A percentile compares a stretch with the other conserved stretches of the same genome.
These are phyloP conservation scores for Phlyctochytrium planicorne DNA, from an alignment of 192 early-diverging fungal species.

Conservation along the genomic window DNA sequence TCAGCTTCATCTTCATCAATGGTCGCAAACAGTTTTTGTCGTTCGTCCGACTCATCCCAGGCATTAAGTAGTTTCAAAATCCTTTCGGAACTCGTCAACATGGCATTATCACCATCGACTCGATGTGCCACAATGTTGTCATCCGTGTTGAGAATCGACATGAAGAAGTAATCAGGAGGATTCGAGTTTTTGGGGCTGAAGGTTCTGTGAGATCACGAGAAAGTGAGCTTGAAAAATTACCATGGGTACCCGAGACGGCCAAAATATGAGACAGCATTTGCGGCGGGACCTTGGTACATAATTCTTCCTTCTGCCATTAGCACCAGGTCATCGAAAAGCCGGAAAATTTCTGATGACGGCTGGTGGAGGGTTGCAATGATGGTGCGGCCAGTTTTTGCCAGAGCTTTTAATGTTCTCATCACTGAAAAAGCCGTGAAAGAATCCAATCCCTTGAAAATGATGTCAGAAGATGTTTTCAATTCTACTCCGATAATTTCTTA, in stretches of 20 bases:
- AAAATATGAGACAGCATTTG: conserved; percentile 44
- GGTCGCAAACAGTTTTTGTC: too few relatives aligned
- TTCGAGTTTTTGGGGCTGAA: conserved; percentile 41
- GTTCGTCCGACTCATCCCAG: conserved; percentile 27
- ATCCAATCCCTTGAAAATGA: conserved; percentile 51
- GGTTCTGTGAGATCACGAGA: neutral
- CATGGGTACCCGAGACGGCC: conserved; percentile 44
- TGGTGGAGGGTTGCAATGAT: conserved; percentile 38
- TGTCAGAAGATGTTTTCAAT: neutral
- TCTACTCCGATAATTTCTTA: neutral
- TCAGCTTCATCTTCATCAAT: neutral
- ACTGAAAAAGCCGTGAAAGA: conserved; percentile 51
- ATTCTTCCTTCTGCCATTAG: conserved; percentile 64
- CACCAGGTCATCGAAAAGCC: conserved; percentile 65
- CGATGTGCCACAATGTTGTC: neutral
- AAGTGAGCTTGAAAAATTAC: conserved; percentile 1
- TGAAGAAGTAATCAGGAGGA: conserved; percentile 58
- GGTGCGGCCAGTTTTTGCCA: conserved; percentile 42
- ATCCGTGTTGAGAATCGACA: conserved; percentile 47
- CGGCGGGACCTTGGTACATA: conserved; percentile 62
- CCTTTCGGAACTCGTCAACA: neutral
- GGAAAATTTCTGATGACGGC: conserved; percentile 60
- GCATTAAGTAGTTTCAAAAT: conserved; percentile 20
- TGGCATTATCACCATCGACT: conserved; percentile 1
- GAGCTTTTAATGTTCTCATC: conserved; percentile 39